Conservation (phyloP, 306 rosid species). For the Hippophae gyantsensis region DNA sequence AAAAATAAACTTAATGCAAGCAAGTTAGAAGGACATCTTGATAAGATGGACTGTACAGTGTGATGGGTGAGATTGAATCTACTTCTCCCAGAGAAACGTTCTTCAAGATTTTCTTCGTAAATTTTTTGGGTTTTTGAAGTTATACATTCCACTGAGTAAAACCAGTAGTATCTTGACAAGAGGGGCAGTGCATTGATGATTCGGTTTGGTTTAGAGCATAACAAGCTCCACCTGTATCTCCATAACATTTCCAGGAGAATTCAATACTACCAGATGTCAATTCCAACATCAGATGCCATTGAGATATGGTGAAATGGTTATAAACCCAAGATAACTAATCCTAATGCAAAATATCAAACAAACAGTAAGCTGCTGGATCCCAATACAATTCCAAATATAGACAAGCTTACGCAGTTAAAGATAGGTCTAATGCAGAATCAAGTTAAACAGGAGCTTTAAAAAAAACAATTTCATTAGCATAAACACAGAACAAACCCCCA, state of each 20-base stretch:
- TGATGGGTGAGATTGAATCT: constrained; percentile 22
- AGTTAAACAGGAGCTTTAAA: too few species aligned
- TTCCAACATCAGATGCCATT: neutral
- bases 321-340: too few species aligned
- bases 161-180: constrained; percentile 6
- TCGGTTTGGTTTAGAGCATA: constrained; percentile 7
- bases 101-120: neutral
- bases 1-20: constrained; percentile 43
- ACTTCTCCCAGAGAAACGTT: constrained; percentile 3
- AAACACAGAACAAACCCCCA: too few species aligned
- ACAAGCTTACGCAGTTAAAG: too few species aligned
- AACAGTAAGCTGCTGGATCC: too few species aligned
- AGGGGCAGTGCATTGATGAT: constrained; percentile 10
- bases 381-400: too few species aligned
- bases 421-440: too few species aligned
- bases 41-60: constrained; percentile 25
- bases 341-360: too few species aligned
- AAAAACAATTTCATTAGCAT: too few species aligned
- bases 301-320: too few species aligned
- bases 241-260: constrained; percentile 23
- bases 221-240: constrained; percentile 18
- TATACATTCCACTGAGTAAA: constrained; percentile 6
- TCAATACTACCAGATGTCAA: neutral
- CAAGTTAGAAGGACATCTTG: constrained; percentile 44
- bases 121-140: constrained; percentile 7